phyloP scores from a whole-genome alignment of 2,329 filamentous ascomycete genomes.

The Sclerotinia glacialis region DNA sequence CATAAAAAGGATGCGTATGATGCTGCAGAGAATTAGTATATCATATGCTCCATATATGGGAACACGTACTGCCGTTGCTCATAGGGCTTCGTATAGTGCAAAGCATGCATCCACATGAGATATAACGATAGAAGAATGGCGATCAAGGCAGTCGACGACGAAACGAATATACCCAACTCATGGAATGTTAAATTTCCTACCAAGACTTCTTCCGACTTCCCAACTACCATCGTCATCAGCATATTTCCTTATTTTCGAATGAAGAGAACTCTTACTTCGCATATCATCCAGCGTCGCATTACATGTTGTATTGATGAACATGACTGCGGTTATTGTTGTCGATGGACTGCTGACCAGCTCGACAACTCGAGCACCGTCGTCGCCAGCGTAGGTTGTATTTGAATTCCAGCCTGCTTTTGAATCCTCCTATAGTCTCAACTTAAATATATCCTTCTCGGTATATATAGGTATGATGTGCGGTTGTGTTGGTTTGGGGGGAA shows the following conservation, averaged over 20 bases:
- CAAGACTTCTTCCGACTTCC: slow-evolving; percentile 46
- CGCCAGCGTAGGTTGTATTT: background rate
- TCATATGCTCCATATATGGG: background rate
- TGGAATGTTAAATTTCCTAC: slow-evolving; percentile 54
- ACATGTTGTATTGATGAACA: slow-evolving; percentile 32
- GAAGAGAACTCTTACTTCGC: slow-evolving; percentile 37
- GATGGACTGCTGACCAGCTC: slow-evolving; percentile 15
- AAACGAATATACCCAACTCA: slow-evolving; percentile 52
- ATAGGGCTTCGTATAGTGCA: slow-evolving; percentile 58
- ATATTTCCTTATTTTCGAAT: slow-evolving; percentile 11
- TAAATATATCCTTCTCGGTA: background rate
- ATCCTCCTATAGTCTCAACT: background rate
- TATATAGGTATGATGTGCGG: background rate
- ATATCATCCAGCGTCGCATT: slow-evolving; percentile 41
- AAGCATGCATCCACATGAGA: slow-evolving; percentile 57
- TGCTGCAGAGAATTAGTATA: slow-evolving; percentile 47
- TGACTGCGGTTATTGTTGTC: slow-evolving; percentile 15
- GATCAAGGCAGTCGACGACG: slow-evolving; percentile 48
- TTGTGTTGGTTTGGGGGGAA: background rate
- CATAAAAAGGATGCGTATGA: slow-evolving; percentile 87
- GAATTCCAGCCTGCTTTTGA: background rate
- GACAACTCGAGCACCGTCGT: slow-evolving; percentile 17
- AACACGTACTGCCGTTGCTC: slow-evolving; percentile 56
- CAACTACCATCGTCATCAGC: slow-evolving; percentile 36
- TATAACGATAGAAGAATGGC: slow-evolving; percentile 54